phyloP scores from a whole-genome alignment of 371 early-diverging fungal genomes.

The Phascolomyces articulosus region DNA sequence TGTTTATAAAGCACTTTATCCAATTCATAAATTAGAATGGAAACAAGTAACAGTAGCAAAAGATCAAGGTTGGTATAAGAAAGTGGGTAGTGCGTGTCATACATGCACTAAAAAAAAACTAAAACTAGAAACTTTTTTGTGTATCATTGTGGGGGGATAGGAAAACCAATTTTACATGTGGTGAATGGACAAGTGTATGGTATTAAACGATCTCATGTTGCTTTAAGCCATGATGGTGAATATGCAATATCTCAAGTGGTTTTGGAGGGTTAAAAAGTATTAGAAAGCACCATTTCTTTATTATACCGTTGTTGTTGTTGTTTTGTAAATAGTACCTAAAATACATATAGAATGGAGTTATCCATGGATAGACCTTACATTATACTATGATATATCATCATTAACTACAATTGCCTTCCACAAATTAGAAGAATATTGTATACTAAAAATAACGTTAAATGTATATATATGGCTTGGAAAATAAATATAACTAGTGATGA shows the following conservation, averaged over 20 bases:
- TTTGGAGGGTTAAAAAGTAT: conserved; percentile 36
- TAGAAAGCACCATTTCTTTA: background rate
- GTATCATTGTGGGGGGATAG: conserved; percentile 17
- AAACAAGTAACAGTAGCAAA: conserved; percentile 65
- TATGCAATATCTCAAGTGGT: conserved; percentile 68
- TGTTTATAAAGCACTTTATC: conserved; percentile 67
- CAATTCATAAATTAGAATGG: conserved; percentile 61
- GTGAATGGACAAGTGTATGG: conserved; percentile 36
- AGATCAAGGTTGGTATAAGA: conserved; percentile 26
- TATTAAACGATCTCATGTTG: conserved; percentile 50
- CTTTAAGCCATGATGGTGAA: conserved; percentile 70
- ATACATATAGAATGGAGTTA: too few species aligned
- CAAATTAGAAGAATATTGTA: too few species aligned
- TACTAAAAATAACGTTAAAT: too few species aligned
- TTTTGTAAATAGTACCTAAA: background rate
- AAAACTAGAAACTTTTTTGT: conserved; percentile 2
- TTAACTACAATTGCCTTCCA: too few species aligned
- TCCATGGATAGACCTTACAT: too few species aligned
- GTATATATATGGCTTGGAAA: too few species aligned
- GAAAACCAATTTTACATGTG: conserved; percentile 53
- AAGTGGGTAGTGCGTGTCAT: too few species aligned
- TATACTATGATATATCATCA: too few species aligned
- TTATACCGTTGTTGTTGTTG: background rate
- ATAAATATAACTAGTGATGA: too few species aligned
- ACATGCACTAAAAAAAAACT: background rate